Percentiles rank a stretch among this genome's conserved stretches.
phyloP scores from a whole-genome alignment of 2,329 filamentous ascomycete species.

The Alternaria sp. region DNA sequence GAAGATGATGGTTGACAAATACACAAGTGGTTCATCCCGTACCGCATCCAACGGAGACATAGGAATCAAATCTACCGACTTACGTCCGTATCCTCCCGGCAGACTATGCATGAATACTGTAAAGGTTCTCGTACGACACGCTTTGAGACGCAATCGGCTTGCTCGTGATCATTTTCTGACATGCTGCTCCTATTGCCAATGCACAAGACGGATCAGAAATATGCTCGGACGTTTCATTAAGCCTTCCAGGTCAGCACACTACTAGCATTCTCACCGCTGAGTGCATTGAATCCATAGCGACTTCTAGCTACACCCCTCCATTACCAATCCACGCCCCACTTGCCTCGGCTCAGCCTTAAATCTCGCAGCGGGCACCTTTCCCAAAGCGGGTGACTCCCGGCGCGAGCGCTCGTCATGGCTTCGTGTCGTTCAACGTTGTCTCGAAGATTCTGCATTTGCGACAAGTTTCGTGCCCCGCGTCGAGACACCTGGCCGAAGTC shows the following conservation, averaged over 20 bases:
- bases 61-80: not conserved
- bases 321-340: constrained; percentile 30
- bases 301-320: constrained; percentile 9
- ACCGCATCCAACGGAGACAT: not conserved
- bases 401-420: constrained; percentile 21
- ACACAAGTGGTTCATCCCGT: not conserved
- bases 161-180: not conserved
- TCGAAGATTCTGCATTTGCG: constrained; percentile 14
- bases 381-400: constrained; percentile 20
- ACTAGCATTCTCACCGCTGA: not conserved
- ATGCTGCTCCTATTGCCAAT: not conserved
- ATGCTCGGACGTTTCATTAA: not conserved
- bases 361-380: constrained; percentile 20
- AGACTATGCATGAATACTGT: not conserved
- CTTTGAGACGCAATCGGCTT: not conserved
- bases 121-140: not conserved
- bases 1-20: not conserved
- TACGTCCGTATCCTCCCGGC: not conserved
- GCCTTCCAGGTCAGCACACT: not conserved
- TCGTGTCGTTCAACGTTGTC: constrained; percentile 10
- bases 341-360: constrained; percentile 30
- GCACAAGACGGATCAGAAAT: not conserved
- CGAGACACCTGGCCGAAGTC: constrained; percentile 3
- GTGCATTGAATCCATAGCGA: not conserved
- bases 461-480: constrained; percentile 2